Percentiles rank a stretch among this genome's conserved stretches.
phyloP scores from a whole-genome alignment of 2,329 filamentous ascomycete genomes.

The Hypoxylon sp. region DNA sequence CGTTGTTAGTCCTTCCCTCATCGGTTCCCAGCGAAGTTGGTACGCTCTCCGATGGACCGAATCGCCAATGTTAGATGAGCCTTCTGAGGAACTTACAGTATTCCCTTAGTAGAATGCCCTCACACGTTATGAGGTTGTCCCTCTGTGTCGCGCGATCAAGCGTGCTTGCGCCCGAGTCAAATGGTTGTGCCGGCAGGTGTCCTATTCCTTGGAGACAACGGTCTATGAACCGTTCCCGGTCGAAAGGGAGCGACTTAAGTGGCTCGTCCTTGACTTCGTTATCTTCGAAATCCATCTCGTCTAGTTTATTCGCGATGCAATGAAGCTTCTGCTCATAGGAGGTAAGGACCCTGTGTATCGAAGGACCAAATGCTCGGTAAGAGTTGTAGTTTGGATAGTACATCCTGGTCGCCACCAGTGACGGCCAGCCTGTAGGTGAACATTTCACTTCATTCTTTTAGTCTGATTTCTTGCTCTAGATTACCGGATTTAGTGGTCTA shows the following conservation, averaged over 20 bases:
- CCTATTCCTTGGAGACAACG: constrained; percentile 25
- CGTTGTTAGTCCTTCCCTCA: neutral
- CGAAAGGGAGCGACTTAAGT: constrained; percentile 42
- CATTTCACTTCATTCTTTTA: constrained; percentile 16
- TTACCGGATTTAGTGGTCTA: neutral
- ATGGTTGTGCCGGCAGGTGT: constrained; percentile 6
- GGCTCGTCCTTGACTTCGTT: constrained; percentile 1
- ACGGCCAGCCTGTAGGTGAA: constrained; percentile 37
- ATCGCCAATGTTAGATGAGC: neutral
- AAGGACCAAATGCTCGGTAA: constrained; percentile 37
- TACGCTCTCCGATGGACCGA: neutral
- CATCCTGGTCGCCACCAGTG: constrained; percentile 34
- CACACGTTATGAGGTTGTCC: constrained; percentile 35
- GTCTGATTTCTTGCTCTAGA: neutral
- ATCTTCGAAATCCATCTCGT: constrained; percentile 36
- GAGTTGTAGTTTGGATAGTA: constrained; percentile 36
- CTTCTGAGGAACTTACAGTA: constrained; percentile 33
- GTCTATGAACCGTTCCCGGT: constrained; percentile 38
- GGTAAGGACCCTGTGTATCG: constrained; percentile 25
- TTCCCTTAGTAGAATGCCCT: constrained; percentile 21
- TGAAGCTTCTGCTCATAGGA: constrained; percentile 38
- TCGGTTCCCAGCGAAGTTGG: neutral
- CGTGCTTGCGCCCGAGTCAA: neutral
- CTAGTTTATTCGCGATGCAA: constrained; percentile 35
- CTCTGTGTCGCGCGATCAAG: constrained; percentile 28